Evolutionary conservation across 164 flowering plant genomes (phyloP), one percentile per base, ranked within the genome.

Genomic region (Cinnamomum chago): DNA sequence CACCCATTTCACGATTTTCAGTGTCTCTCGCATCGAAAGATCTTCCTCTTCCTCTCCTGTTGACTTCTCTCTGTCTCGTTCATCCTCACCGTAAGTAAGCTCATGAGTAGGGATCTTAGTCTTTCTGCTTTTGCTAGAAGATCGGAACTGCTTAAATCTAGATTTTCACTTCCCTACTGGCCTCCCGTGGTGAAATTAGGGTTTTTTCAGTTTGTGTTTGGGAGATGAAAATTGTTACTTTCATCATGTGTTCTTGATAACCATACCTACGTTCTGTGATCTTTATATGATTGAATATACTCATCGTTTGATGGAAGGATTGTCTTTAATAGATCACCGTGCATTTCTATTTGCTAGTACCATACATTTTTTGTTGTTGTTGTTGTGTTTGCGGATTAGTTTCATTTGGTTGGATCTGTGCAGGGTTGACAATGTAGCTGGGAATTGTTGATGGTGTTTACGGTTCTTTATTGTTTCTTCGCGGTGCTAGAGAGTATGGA

Each of bases 401-500:
- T 11, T 70, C 22, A 68, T 68, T 68, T 30, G 30, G 17, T 70
- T 47, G 58, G 17, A 23, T 47, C 30, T 20, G 27, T 70, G 60
- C 69, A 67, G 69, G 58, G 28, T 28, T 68, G 22, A 17, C 14
- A 5, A 50, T 70, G 25, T 70, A 47, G 58, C 20, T 47, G 33
- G 27, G 60, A 47, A 23, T 51, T 25, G 15, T n/a, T 47, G 58
- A 15, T 22, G 5, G 13, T 22, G 15, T 22, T 24, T 23, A 70
- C 25, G 55, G 14, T 55, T 55, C 60, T 55, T 40, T 40, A 5
- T 40, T 40, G 47, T 40, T 40, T 5, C 2, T 55, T 55, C 20
- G 20, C n/a, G n/a, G 5, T 5, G n/a, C 17, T 24, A 10, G 64
- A 70, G 58, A 74, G 17, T 50, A 62, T 78, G 73, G 28, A 72